Percentiles rank a stretch among this genome's conserved stretches.
Conservation (phyloP, 345 rosid species). For the Syzygium aqueum region DNA sequence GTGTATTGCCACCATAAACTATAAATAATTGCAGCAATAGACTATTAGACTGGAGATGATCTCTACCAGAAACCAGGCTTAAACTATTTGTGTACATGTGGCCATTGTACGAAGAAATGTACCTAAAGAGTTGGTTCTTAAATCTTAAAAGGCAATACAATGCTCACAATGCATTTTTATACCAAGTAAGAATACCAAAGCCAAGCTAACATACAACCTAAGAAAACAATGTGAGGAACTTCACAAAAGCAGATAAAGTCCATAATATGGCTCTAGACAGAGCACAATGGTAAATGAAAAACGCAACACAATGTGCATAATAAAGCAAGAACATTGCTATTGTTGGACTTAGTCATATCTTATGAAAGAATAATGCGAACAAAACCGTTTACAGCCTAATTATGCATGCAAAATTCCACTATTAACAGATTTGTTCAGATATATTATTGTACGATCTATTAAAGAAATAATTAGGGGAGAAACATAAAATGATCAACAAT, state of each 20-base stretch:
- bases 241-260: not conserved
- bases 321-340: not conserved
- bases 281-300: not conserved
- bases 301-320: not conserved
- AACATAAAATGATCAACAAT: not conserved
- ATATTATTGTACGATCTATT: not conserved
- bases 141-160: not conserved
- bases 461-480: not conserved
- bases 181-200: not conserved
- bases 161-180: not conserved
- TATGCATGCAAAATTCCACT: no score
- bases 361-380: not conserved
- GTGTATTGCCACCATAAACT: no score
- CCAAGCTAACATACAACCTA: not conserved
- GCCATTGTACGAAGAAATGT: no score
- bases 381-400: no score
- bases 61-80: no score
- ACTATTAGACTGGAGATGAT: no score
- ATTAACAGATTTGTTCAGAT: no score
- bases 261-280: not conserved
- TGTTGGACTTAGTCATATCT: not conserved
- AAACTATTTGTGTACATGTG: no score
- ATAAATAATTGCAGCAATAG: no score
- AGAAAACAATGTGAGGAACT: not conserved
- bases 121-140: not conserved